Evolutionary conservation across 306 rosid species (phyloP).

Genomic region (Echinosophora koreensis): DNA sequence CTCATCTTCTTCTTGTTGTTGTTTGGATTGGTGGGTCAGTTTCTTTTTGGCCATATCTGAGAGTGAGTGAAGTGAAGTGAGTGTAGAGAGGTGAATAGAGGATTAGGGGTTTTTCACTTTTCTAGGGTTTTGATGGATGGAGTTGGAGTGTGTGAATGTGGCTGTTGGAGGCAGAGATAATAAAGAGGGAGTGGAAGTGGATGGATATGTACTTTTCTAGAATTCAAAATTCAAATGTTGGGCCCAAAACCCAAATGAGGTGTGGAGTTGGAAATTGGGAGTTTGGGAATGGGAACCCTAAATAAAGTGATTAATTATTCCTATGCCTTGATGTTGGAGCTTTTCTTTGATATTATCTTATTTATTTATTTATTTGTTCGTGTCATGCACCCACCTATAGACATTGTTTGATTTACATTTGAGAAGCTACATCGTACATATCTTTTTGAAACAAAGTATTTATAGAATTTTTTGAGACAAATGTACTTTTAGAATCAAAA

Average conservation of each 20-base stretch:
- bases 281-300: too few species aligned
- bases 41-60: slow-evolving; percentile 73
- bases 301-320: too few species aligned
- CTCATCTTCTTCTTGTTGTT: neutral
- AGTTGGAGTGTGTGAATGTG: neutral
- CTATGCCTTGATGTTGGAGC: too few species aligned
- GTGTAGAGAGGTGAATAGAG: neutral
- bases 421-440: too few species aligned
- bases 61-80: slow-evolving; percentile 28
- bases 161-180: neutral
- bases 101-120: slow-evolving; percentile 52
- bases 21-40: slow-evolving; percentile 45
- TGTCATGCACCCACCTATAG: too few species aligned
- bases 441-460: too few species aligned
- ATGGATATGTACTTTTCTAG: neutral
- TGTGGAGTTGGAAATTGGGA: neutral
- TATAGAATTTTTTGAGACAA: too few species aligned
- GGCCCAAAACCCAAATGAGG: neutral
- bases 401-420: too few species aligned
- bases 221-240: neutral
- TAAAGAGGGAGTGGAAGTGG: too few species aligned
- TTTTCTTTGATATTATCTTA: too few species aligned
- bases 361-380: too few species aligned
- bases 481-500: too few species aligned
- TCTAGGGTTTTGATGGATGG: slow-evolving; percentile 28